These are phyloP conservation scores for Penicillium macrosclerotiorum DNA, from an alignment of 495 filamentous ascomycete genomes.

Conservation along the genomic window DNA sequence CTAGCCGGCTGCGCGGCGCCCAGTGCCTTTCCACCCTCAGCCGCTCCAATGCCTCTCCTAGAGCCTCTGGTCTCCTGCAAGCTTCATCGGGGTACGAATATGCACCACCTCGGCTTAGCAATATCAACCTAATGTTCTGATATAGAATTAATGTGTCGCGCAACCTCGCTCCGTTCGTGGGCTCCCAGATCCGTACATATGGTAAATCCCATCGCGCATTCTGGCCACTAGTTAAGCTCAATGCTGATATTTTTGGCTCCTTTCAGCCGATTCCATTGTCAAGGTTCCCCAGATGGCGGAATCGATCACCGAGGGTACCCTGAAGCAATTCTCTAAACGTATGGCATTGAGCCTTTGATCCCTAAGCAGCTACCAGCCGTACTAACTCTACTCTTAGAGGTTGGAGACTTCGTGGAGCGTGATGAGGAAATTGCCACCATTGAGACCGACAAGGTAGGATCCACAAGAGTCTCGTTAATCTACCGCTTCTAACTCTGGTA, in stretches of 20 bases:
- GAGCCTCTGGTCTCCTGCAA: conserved; percentile 29
- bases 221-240: not conserved
- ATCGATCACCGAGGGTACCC: conserved; percentile 94
- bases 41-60: conserved; percentile 18
- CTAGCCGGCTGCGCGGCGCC: conserved; percentile 22
- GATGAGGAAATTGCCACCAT: conserved; percentile 99
- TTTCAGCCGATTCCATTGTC: conserved; percentile 73
- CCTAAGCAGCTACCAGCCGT: no score
- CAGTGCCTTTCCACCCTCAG: conserved; percentile 26
- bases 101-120: not conserved
- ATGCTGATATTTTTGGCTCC: no score
- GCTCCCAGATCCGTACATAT: conserved; percentile 40
- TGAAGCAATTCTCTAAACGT: conserved; percentile 94
- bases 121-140: no score
- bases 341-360: no score
- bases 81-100: conserved; percentile 29
- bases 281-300: conserved; percentile 99
- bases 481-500: conserved; percentile 3
- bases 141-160: conserved; percentile 30
- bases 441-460: conserved; percentile 94
- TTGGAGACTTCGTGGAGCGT: conserved; percentile 91
- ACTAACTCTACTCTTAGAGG: conserved; percentile 49
- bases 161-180: conserved; percentile 29
- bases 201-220: conserved; percentile 20
- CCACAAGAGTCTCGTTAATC: not conserved